These are phyloP conservation scores for Populus ilicifolia DNA, from an alignment of 345 rosid genomes.

Conservation along the genomic window DNA sequence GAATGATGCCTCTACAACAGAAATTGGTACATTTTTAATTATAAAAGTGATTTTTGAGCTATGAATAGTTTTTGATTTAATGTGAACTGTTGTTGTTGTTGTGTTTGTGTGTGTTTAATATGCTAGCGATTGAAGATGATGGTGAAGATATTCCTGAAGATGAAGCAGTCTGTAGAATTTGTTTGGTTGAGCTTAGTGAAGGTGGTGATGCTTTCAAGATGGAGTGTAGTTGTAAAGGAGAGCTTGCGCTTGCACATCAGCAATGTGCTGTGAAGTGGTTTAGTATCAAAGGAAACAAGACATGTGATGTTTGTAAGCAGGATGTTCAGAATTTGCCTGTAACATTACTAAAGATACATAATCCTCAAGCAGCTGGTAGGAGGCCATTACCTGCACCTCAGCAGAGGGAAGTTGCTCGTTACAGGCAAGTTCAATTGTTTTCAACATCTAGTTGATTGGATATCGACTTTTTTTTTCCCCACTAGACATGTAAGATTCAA, in stretches of 20 bases:
- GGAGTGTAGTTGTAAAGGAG: slow-evolving; percentile 70
- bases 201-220: slow-evolving; percentile 54
- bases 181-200: slow-evolving; percentile 51
- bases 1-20: slow-evolving; percentile 25
- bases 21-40: slow-evolving; percentile 27
- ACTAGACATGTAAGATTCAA: not conserved
- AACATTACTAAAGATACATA: slow-evolving; percentile 40
- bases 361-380: slow-evolving; percentile 35
- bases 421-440: slow-evolving; percentile 39
- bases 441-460: not conserved
- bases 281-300: slow-evolving; percentile 56
- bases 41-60: not conserved
- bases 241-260: slow-evolving; percentile 62
- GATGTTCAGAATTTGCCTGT: slow-evolving; percentile 56
- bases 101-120: not conserved
- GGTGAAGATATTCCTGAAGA: slow-evolving; percentile 58
- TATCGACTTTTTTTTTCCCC: not conserved
- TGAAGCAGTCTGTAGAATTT: slow-evolving; percentile 64
- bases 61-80: not conserved
- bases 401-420: slow-evolving; percentile 28
- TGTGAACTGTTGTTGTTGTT: not conserved
- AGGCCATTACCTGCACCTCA: slow-evolving; percentile 19
- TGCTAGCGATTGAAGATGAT: slow-evolving; percentile 31
- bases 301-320: slow-evolving; percentile 58
- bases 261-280: slow-evolving; percentile 64